These are phyloP conservation scores for Paralagenidium karlingii DNA, from an alignment of 352 stramenopile genomes.

Conservation along the genomic window DNA sequence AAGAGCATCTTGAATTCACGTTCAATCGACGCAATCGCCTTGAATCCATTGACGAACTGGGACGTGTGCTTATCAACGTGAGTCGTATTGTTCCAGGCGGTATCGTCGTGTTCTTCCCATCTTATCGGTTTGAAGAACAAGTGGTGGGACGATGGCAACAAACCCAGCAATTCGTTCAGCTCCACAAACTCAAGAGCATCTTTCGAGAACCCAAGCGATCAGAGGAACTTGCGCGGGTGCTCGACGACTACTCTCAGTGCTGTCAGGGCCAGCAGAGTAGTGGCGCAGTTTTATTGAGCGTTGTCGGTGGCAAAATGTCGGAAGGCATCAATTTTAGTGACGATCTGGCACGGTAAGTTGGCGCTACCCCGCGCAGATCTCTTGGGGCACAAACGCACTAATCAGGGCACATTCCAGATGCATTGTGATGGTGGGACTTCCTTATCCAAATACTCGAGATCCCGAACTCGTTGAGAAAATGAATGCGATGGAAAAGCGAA, in stretches of 20 bases:
- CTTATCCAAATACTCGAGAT: constrained; percentile 95
- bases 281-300: constrained; percentile 89
- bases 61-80: constrained; percentile 86
- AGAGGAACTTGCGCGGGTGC: constrained; percentile 84
- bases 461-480: constrained; percentile 97
- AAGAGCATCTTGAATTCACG: constrained; percentile 91
- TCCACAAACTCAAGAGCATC: constrained; percentile 84
- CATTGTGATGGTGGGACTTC: constrained; percentile 97
- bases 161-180: constrained; percentile 63
- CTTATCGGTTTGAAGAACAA: constrained; percentile 92
- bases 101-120: constrained; percentile 97
- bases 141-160: constrained; percentile 81
- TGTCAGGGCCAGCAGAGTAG: constrained; percentile 12
- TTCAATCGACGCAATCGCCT: constrained; percentile 63
- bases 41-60: constrained; percentile 90
- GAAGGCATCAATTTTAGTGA: constrained; percentile 99
- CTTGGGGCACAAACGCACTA: background rate
- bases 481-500: constrained; percentile 75
- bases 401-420: too few species aligned
- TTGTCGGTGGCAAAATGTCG: constrained; percentile 98
- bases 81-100: constrained; percentile 85
- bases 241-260: constrained; percentile 75
- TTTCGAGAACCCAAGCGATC: constrained; percentile 91
- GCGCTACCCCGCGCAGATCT: background rate
- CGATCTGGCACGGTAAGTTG: constrained; percentile 80